These are phyloP conservation scores for Amesomyces nigricolor DNA, from an alignment of 2,329 filamentous ascomycete genomes.

Conservation along the genomic window DNA sequence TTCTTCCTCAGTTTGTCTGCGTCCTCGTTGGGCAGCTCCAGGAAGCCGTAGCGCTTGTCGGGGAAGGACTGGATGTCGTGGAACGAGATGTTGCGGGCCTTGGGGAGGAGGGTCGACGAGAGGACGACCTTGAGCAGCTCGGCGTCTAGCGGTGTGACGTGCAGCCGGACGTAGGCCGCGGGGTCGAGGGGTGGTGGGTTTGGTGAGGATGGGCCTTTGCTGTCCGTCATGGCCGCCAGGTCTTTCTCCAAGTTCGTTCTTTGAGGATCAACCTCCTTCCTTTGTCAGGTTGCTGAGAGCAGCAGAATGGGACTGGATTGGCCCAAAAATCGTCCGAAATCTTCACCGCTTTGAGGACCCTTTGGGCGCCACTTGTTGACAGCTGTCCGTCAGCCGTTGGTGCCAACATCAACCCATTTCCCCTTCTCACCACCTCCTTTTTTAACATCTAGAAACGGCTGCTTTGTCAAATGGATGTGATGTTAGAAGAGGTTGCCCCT, in stretches of 20 bases:
- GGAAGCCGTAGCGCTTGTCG: slow-evolving; percentile 82
- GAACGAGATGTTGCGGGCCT: slow-evolving; percentile 78
- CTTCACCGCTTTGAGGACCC: background rate
- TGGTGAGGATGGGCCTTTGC: background rate
- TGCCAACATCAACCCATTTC: too few species aligned
- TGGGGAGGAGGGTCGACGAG: slow-evolving; percentile 57
- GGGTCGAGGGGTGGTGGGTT: background rate
- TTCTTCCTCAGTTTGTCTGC: slow-evolving; percentile 91
- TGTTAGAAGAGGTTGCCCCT: too few species aligned
- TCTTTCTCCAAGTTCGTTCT: background rate
- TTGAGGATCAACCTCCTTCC: too few species aligned
- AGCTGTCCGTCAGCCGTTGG: background rate
- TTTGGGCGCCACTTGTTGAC: background rate
- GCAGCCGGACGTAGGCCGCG: slow-evolving; percentile 54
- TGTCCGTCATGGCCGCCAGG: slow-evolving; percentile 9
- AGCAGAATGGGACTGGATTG: too few species aligned
- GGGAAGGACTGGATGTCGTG: slow-evolving; percentile 82
- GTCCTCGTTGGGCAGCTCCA: slow-evolving; percentile 74
- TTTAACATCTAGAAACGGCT: too few species aligned
- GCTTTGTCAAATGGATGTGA: too few species aligned
- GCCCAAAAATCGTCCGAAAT: background rate
- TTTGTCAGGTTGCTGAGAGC: background rate
- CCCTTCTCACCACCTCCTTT: too few species aligned
- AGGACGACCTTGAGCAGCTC: slow-evolving; percentile 68
- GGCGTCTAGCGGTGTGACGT: slow-evolving; percentile 81